Conservation (phyloP, 2,329 filamentous ascomycete species). For the Aspergillus floridensis region DNA sequence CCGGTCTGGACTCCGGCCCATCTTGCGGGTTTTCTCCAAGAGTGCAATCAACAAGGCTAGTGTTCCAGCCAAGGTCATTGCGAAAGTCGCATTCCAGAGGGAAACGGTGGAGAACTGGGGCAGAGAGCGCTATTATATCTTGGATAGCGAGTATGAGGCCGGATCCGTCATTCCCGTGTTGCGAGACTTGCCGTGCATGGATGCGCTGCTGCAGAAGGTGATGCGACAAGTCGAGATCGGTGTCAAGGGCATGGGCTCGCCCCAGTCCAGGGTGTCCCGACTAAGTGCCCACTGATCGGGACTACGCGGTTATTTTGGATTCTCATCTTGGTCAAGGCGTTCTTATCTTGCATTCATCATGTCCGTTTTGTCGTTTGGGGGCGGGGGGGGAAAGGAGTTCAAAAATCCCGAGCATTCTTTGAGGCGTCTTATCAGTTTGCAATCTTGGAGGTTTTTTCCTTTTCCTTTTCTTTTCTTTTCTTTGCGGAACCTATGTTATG, state of each 20-base stretch:
- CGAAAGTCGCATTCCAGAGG: conserved; percentile 35
- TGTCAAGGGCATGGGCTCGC: conserved; percentile 29
- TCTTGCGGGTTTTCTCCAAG: conserved; percentile 36
- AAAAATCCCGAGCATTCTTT: background rate
- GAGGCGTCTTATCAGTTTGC: conserved; percentile 5
- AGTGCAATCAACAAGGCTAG: conserved; percentile 35
- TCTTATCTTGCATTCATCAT: conserved; percentile 11
- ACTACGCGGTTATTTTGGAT: background rate
- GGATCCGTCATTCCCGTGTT: conserved; percentile 33
- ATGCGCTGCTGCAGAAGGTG: conserved; percentile 28
- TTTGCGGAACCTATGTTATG: background rate
- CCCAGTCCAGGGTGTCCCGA: conserved; percentile 25
- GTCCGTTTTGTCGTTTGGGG: background rate
- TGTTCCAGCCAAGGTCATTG: conserved; percentile 36
- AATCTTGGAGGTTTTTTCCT: background rate
- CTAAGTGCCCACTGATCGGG: conserved; percentile 16
- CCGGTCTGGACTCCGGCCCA: conserved; percentile 32
- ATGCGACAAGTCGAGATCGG: conserved; percentile 31
- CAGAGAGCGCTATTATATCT: conserved; percentile 35
- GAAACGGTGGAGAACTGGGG: conserved; percentile 29
- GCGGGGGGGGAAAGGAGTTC: background rate
- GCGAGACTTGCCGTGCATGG: conserved; percentile 29
- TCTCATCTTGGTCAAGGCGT: conserved; percentile 5
- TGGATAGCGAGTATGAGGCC: conserved; percentile 36
- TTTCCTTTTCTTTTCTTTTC: too few relatives aligned